phyloP scores from a whole-genome alignment of 345 rosid genomes.

The Dipteronia sinensis region DNA sequence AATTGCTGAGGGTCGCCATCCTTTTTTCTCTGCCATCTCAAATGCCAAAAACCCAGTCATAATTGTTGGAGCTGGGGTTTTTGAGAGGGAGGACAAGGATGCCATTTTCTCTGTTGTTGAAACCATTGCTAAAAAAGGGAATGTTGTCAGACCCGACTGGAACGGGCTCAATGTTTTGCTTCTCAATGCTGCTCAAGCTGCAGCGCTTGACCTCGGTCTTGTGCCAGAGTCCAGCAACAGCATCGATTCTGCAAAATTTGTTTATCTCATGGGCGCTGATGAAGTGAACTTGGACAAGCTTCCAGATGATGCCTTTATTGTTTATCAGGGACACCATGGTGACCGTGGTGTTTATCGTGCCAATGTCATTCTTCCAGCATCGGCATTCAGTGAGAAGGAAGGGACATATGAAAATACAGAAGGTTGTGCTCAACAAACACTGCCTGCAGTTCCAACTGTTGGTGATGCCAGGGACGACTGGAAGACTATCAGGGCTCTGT shows the following conservation, averaged over 20 bases:
- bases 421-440: slow-evolving; percentile 82
- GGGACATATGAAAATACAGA: slow-evolving; percentile 96
- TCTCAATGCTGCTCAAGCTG: slow-evolving; percentile 93
- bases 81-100: slow-evolving; percentile 78
- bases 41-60: slow-evolving; percentile 91
- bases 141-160: slow-evolving; percentile 87
- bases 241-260: slow-evolving; percentile 77
- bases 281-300: slow-evolving; percentile 79
- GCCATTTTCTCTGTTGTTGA: slow-evolving; percentile 79
- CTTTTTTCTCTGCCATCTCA: slow-evolving; percentile 61
- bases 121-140: slow-evolving; percentile 65
- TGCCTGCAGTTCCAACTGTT: slow-evolving; percentile 96
- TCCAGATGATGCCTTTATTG: slow-evolving; percentile 86
- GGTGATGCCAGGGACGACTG: slow-evolving; percentile 99
- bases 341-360: slow-evolving; percentile 86
- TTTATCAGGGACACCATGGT: slow-evolving; percentile 98
- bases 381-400: slow-evolving; percentile 94
- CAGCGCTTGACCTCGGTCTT: slow-evolving; percentile 97
- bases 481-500: slow-evolving; percentile 91
- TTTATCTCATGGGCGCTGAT: slow-evolving; percentile 97
- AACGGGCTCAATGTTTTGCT: slow-evolving; percentile 92
- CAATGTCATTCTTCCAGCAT: slow-evolving; percentile 85
- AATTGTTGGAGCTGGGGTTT: slow-evolving; percentile 85
- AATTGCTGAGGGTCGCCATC: slow-evolving; percentile 79
- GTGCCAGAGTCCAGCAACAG: slow-evolving; percentile 71